Evolutionary conservation across 2,329 filamentous ascomycete species (phyloP), one percentile per base, ranked within the genome.

Genomic region (Trichoderma brevicompactum): DNA sequence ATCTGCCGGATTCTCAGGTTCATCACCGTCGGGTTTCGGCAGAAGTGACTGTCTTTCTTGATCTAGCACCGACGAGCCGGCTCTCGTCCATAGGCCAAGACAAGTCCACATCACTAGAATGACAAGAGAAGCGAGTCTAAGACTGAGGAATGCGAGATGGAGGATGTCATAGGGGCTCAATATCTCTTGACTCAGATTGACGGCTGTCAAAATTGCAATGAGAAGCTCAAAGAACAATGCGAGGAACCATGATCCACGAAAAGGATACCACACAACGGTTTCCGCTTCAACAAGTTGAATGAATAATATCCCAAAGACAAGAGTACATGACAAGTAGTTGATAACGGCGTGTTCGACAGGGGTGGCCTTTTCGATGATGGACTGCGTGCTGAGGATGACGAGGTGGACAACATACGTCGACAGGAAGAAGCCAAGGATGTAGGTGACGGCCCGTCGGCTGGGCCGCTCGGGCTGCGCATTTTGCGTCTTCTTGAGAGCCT

Each of bases 291-390:
- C 76, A 13, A 90, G 79, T 19, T 81, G 81, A 46, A 84, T 80
- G 66, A 87, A 78, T 69, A 89, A 81, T 13, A 88, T 81, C 3
- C 85, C 83, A 74, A 89, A 92, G n/a, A 87, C 80, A 34, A 91
- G 76, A 52, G 87, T 79, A 63, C 86, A 89, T 1, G 87, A 85
- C 32, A 91, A 76, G 43, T 85, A 78, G 62, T 87, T 85, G 62
- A 91, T 82, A 67, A 83, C 78, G 44, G 79, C 75, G 69, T 85
- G 79, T 59, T 83, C 80, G 23, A 81, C 78, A 1, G 77, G 75
- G 46, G 76, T 15, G 28, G 44, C 12, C 9, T 41, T 55, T 40
- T 55, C 28, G n/a, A 67, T 32, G 43, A 56, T 34, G 8, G 62
- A 55, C 19, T 65, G 54, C 7, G 54, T 61, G 15, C 79, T 69